These are phyloP conservation scores for Plasmodium yoelii DNA, from an alignment of 169 alveolate genomes.

Conservation along the genomic window DNA sequence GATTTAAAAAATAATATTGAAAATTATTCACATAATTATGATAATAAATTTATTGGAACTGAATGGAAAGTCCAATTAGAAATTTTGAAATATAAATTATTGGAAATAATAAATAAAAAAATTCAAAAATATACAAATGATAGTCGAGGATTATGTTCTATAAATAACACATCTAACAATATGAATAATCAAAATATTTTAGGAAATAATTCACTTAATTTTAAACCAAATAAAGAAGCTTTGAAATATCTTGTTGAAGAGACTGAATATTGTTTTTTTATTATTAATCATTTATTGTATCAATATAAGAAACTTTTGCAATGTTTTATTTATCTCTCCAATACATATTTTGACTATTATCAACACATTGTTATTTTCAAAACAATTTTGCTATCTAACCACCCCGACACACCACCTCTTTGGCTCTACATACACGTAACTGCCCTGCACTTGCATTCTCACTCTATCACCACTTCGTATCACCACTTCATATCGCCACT, in stretches of 20 bases:
- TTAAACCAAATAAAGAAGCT: conserved; percentile 51
- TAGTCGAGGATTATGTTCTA: background rate
- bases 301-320: conserved; percentile 36
- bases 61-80: conserved; percentile 56
- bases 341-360: conserved; percentile 44
- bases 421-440: too few species aligned
- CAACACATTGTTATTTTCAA: conserved; percentile 31
- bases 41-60: conserved; percentile 5
- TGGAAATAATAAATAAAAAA: conserved; percentile 18
- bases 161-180: background rate
- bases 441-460: too few species aligned
- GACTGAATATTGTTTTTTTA: conserved; percentile 9
- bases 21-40: conserved; percentile 18
- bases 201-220: background rate
- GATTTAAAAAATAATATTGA: conserved; percentile 4
- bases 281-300: conserved; percentile 12
- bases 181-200: background rate
- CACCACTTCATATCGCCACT: too few species aligned
- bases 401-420: conserved; percentile 3
- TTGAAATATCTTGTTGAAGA: conserved; percentile 46
- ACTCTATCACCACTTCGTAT: too few species aligned
- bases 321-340: conserved; percentile 25
- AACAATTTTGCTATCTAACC: conserved; percentile 19
- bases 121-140: conserved; percentile 24
- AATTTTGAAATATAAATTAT: conserved; percentile 26